Evolutionary conservation across 495 filamentous ascomycete genomes (phyloP).

Genomic region (Friedmanniomyces endolithicus): DNA sequence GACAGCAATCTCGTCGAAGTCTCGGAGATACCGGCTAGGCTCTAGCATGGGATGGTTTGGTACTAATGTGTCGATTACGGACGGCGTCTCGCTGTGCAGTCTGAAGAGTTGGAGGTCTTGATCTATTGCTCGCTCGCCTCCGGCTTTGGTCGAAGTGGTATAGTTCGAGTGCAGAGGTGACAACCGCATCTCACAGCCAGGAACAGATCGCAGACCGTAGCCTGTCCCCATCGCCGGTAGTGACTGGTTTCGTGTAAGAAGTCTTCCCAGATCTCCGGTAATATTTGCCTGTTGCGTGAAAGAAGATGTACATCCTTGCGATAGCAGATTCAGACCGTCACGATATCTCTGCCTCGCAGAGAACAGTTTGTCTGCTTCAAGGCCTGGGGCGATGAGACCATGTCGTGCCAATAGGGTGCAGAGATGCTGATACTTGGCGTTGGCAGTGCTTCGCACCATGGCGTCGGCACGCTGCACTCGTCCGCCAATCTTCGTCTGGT

Average conservation of each 20-base stretch:
- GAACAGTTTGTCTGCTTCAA: slow-evolving; percentile 2
- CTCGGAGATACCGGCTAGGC: not conserved
- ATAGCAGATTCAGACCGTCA: slow-evolving; percentile 10
- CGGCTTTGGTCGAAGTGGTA: no score
- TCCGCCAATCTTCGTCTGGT: not conserved
- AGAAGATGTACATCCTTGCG: not conserved
- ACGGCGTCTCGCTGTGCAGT: no score
- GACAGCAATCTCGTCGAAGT: slow-evolving; percentile 24
- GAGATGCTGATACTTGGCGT: slow-evolving; percentile 4
- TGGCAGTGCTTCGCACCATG: not conserved
- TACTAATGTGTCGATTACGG: not conserved
- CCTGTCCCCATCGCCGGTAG: no score
- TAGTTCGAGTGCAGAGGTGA: no score
- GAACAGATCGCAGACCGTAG: no score
- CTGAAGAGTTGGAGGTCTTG: no score
- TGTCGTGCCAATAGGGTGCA: not conserved
- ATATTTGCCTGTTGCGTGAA: not conserved
- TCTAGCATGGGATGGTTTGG: not conserved
- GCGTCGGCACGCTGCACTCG: not conserved
- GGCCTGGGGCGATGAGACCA: slow-evolving; percentile 2
- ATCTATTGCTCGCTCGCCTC: no score
- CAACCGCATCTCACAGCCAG: no score
- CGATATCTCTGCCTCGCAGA: slow-evolving; percentile 10
- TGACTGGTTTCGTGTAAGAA: not conserved
- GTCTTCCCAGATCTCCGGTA: not conserved